Evolutionary conservation across 495 filamentous ascomycete species (phyloP).

Genomic region (Aspergillus funiculosus): DNA sequence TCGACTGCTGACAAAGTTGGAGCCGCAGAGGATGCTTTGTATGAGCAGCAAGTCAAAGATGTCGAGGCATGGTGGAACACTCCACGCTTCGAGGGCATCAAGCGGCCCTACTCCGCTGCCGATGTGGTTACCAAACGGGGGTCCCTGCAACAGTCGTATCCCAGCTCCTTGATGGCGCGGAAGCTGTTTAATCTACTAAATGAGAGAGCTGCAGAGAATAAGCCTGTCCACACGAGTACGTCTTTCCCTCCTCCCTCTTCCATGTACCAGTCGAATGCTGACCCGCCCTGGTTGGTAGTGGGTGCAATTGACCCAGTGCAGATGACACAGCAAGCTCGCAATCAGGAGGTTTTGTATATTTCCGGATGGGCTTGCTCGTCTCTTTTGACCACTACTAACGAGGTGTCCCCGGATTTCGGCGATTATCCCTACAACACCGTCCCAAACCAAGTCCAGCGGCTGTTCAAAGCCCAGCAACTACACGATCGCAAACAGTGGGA

Average conservation of each 20-base stretch:
- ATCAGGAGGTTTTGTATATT: constrained; percentile 93
- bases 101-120: constrained; percentile 79
- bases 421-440: constrained; percentile 99
- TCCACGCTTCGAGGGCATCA: constrained; percentile 80
- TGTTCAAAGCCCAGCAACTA: constrained; percentile 94
- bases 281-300: constrained; percentile 48
- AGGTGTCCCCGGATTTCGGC: constrained; percentile 94
- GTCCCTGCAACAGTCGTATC: constrained; percentile 76
- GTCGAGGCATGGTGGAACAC: constrained; percentile 84
- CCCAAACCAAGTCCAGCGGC: constrained; percentile 91
- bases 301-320: constrained; percentile 96
- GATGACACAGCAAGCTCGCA: constrained; percentile 96
- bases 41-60: constrained; percentile 69
- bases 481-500: constrained; percentile 97
- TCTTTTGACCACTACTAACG: constrained; percentile 86
- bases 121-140: constrained; percentile 93
- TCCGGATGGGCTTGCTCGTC: constrained; percentile 97
- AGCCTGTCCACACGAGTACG: constrained; percentile 88
- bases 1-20: constrained; percentile 66
- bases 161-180: constrained; percentile 85
- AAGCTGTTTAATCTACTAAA: constrained; percentile 88
- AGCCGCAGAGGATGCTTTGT: constrained; percentile 73
- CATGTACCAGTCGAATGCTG: constrained; percentile 7
- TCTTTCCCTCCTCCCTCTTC: constrained; percentile 11
- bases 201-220: constrained; percentile 63